These are phyloP conservation scores for Penicillium sp. DNA, from an alignment of 2,329 filamentous ascomycete genomes.

Conservation along the genomic window DNA sequence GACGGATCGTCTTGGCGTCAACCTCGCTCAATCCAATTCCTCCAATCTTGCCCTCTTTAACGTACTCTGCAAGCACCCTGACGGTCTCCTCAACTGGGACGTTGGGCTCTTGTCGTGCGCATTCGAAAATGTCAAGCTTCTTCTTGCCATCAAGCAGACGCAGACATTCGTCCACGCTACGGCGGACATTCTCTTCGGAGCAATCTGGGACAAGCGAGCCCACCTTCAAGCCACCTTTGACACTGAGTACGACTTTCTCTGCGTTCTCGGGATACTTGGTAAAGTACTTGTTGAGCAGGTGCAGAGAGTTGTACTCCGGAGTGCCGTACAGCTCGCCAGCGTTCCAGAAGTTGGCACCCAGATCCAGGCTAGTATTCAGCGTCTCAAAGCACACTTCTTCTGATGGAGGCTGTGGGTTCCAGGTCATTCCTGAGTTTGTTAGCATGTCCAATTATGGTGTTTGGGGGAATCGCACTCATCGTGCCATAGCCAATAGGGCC, in stretches of 20 bases:
- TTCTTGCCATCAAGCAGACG: slow-evolving; percentile 55
- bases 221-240: slow-evolving; percentile 57
- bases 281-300: slow-evolving; percentile 62
- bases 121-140: slow-evolving; percentile 61
- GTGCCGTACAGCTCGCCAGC: slow-evolving; percentile 65
- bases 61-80: slow-evolving; percentile 36
- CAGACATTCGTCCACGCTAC: slow-evolving; percentile 59
- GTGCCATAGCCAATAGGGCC: slow-evolving; percentile 55
- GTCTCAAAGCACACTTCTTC: slow-evolving; percentile 47
- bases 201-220: slow-evolving; percentile 47
- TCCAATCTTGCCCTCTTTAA: slow-evolving; percentile 46
- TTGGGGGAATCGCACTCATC: slow-evolving; percentile 46
- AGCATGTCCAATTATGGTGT: slow-evolving; percentile 7
- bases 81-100: slow-evolving; percentile 50
- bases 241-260: slow-evolving; percentile 58
- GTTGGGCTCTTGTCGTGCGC: slow-evolving; percentile 55
- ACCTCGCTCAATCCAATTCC: slow-evolving; percentile 46
- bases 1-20: slow-evolving; percentile 45
- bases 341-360: slow-evolving; percentile 57
- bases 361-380: slow-evolving; percentile 53
- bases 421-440: slow-evolving; percentile 35
- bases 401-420: slow-evolving; percentile 29
- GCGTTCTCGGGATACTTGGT: slow-evolving; percentile 63
- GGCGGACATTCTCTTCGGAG: slow-evolving; percentile 54
- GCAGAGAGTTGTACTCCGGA: slow-evolving; percentile 57